Percentiles rank a stretch among this genome's conserved stretches.
These are phyloP conservation scores for Martiniozyma asiatica DNA, from an alignment of 1,139 yeast genomes.

Conservation along the genomic window DNA sequence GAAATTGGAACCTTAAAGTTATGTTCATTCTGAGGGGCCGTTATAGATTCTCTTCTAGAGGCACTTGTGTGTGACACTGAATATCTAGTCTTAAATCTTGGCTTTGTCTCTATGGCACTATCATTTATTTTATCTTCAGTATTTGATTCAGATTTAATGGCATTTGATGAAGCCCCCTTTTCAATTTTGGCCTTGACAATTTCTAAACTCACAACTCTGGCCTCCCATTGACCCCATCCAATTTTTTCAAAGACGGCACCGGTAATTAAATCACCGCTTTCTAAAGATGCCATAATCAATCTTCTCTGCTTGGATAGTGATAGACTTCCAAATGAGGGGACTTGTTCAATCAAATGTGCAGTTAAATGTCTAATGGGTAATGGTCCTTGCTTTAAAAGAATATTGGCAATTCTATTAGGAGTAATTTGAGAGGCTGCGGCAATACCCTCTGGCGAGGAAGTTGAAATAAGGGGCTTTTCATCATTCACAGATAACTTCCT, in stretches of 20 bases:
- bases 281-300: constrained; percentile 81
- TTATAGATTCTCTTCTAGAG: constrained; percentile 42
- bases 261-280: constrained; percentile 50
- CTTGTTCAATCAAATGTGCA: constrained; percentile 60
- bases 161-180: constrained; percentile 2
- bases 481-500: constrained; percentile 14
- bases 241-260: constrained; percentile 76
- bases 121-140: neutral
- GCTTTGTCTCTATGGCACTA: neutral
- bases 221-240: constrained; percentile 99
- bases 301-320: constrained; percentile 84
- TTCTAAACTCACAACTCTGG: constrained; percentile 31
- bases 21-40: constrained; percentile 36
- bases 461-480: constrained; percentile 37
- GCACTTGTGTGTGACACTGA: too few relatives aligned
- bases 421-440: constrained; percentile 85
- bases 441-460: constrained; percentile 79
- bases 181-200: constrained; percentile 26
- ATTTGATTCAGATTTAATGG: neutral
- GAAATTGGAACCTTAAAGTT: constrained; percentile 32
- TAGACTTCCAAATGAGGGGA: constrained; percentile 67
- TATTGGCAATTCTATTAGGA: constrained; percentile 60
- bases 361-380: constrained; percentile 86
- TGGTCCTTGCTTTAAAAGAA: constrained; percentile 70
- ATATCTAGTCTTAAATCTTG: neutral